Conservation (phyloP, 139 green algal species). For the Haematococcus lacustris region DNA sequence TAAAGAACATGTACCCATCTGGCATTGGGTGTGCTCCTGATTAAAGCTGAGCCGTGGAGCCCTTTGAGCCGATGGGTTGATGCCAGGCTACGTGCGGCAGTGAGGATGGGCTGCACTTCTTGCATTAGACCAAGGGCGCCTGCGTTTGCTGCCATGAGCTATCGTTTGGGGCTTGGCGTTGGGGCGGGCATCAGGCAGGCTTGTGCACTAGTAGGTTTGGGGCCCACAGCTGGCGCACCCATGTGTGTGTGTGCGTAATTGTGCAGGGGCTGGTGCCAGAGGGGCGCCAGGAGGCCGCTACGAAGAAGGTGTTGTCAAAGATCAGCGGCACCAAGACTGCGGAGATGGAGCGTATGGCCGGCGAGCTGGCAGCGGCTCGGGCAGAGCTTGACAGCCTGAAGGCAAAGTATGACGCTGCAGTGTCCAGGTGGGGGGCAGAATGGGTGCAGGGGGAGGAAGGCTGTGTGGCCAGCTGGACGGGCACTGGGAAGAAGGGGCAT, state of each 20-base stretch:
- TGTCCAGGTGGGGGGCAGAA: neutral
- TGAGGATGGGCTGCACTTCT: neutral
- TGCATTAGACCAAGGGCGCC: too few relatives aligned
- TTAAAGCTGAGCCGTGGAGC: too few relatives aligned
- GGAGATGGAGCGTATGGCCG: constrained; percentile 27
- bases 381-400: constrained; percentile 24
- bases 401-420: constrained; percentile 29
- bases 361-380: constrained; percentile 24
- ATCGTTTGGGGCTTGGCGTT: neutral
- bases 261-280: constrained; percentile 14
- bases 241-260: neutral
- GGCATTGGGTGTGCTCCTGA: too few relatives aligned
- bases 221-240: neutral
- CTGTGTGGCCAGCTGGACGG: too few relatives aligned
- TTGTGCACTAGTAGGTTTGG: neutral
- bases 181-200: neutral
- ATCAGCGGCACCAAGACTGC: constrained; percentile 9
- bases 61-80: too few relatives aligned
- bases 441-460: too few relatives aligned
- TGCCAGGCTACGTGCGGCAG: neutral
- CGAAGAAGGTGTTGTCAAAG: constrained; percentile 37
- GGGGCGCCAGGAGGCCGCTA: constrained; percentile 17
- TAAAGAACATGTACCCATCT: too few relatives aligned
- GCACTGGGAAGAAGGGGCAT: too few relatives aligned
- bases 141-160: neutral